A percentile compares a stretch with the other conserved stretches of the same genome.
Evolutionary conservation across 257 asterid genomes (phyloP).

Genomic region (Marsdenia floribunda): DNA sequence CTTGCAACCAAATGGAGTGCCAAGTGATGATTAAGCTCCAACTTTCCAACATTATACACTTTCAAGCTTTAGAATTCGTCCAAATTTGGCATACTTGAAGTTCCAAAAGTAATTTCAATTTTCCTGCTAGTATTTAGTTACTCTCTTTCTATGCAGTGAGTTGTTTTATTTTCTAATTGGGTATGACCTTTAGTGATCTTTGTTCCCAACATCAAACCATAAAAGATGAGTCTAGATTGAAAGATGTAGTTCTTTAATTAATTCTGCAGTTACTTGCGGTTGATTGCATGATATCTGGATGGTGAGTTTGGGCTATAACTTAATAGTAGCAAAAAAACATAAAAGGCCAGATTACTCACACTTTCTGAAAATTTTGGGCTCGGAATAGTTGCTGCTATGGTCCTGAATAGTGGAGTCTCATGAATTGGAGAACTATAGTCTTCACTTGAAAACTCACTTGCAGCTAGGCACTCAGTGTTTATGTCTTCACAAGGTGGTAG

Average conservation of each 20-base stretch:
- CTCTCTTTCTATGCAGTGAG: not conserved
- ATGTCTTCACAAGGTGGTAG: slow-evolving; percentile 33
- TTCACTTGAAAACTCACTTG: slow-evolving; percentile 38
- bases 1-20: not conserved
- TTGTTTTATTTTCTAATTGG: not conserved
- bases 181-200: not conserved
- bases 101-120: not conserved
- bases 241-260: not conserved
- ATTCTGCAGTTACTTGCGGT: not conserved
- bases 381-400: slow-evolving; percentile 92
- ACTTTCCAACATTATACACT: not conserved
- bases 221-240: not conserved
- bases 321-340: not conserved
- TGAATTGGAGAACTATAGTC: slow-evolving; percentile 77
- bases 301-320: not conserved
- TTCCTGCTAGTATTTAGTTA: not conserved
- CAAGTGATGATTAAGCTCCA: not conserved
- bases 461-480: slow-evolving; percentile 28
- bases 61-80: not conserved
- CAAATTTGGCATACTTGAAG: not conserved
- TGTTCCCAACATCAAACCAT: not conserved
- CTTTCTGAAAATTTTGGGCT: slow-evolving; percentile 97
- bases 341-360: slow-evolving; percentile 47
- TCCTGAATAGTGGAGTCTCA: slow-evolving; percentile 83
- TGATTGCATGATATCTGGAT: not conserved